phyloP scores from a whole-genome alignment of 257 asterid species.

The Ilex asprella region DNA sequence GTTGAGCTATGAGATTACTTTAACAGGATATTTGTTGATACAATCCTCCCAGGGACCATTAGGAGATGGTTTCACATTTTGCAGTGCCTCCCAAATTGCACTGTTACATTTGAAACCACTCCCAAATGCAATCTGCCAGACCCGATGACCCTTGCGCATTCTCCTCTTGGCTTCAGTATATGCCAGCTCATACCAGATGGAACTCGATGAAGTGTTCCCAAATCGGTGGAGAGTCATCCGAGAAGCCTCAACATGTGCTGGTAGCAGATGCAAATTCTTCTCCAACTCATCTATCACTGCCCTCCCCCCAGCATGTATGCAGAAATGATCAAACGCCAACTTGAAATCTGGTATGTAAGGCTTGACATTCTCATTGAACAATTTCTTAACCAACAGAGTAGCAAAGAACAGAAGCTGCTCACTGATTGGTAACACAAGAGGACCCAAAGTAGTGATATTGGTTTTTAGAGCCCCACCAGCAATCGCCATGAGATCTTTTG shows the following conservation, averaged over 20 bases:
- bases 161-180: slow-evolving; percentile 74
- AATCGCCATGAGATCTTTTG: slow-evolving; percentile 79
- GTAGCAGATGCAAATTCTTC: slow-evolving; percentile 62
- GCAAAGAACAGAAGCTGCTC: slow-evolving; percentile 69
- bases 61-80: slow-evolving; percentile 38
- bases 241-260: slow-evolving; percentile 67
- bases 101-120: slow-evolving; percentile 78
- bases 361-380: slow-evolving; percentile 51
- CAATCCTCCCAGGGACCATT: slow-evolving; percentile 69
- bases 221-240: slow-evolving; percentile 79
- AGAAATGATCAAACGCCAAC: slow-evolving; percentile 78
- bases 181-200: slow-evolving; percentile 79
- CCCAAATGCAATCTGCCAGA: slow-evolving; percentile 85
- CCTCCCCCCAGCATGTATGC: slow-evolving; percentile 81
- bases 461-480: slow-evolving; percentile 76
- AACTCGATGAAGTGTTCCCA: slow-evolving; percentile 79
- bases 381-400: slow-evolving; percentile 46
- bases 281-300: slow-evolving; percentile 83
- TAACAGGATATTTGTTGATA: slow-evolving; percentile 59
- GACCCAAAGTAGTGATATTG: slow-evolving; percentile 69
- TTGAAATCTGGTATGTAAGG: slow-evolving; percentile 74
- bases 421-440: slow-evolving; percentile 68
- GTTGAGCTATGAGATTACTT: slow-evolving; percentile 31
- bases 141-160: slow-evolving; percentile 47
- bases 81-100: slow-evolving; percentile 79